Evolutionary conservation across 805 yeast species (phyloP).

Genomic region (Lipomyces lipofer): DNA sequence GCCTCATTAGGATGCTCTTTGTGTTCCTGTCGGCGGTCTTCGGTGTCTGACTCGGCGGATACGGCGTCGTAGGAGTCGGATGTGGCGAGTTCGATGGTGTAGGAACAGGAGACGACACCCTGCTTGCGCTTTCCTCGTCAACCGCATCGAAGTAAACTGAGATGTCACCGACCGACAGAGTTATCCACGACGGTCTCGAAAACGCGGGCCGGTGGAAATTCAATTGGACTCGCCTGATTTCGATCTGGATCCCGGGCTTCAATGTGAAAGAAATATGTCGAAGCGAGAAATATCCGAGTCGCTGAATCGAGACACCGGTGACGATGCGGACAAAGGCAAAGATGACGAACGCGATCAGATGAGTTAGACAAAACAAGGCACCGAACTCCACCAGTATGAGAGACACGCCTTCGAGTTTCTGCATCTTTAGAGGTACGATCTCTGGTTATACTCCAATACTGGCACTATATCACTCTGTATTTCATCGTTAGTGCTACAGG

Average conservation of each 20-base stretch:
- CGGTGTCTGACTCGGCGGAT: not conserved
- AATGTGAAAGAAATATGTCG: constrained; percentile 41
- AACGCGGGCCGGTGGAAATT: constrained; percentile 44
- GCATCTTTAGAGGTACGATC: too few relatives aligned
- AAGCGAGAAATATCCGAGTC: constrained; percentile 45
- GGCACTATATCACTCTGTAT: too few relatives aligned
- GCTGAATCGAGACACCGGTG: constrained; percentile 45
- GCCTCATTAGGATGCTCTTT: not conserved
- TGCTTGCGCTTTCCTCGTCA: constrained; percentile 15
- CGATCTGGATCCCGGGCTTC: constrained; percentile 40
- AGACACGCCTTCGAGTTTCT: constrained; percentile 25
- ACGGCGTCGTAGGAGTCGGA: not conserved
- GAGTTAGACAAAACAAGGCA: constrained; percentile 17
- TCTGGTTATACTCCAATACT: too few relatives aligned
- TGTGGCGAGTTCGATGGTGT: not conserved
- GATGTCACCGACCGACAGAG: constrained; percentile 38
- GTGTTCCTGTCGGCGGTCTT: not conserved
- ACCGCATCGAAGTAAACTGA: constrained; percentile 38
- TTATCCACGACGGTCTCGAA: constrained; percentile 45
- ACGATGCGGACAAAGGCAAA: constrained; percentile 43
- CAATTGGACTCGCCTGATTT: constrained; percentile 41
- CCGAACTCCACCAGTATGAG: constrained; percentile 27
- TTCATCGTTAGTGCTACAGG: too few relatives aligned
- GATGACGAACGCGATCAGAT: constrained; percentile 41
- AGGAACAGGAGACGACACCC: too few relatives aligned